These are phyloP conservation scores for Lenwebbia sp. DNA, from an alignment of 345 rosid species.

Conservation along the genomic window DNA sequence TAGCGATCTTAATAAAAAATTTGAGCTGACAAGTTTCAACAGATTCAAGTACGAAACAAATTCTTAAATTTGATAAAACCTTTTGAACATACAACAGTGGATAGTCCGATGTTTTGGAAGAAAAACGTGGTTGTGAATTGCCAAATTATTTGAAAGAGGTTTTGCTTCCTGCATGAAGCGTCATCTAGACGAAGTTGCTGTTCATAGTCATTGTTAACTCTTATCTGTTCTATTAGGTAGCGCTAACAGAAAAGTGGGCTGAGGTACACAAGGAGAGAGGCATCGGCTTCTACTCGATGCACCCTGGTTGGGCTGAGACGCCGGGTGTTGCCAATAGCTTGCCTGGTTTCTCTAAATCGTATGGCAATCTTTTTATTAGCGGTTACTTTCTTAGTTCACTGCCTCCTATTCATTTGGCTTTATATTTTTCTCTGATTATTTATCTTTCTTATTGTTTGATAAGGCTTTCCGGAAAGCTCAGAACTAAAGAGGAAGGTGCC, in stretches of 20 bases:
- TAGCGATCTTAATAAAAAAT: neutral
- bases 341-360: constrained; percentile 51
- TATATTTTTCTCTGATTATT: neutral
- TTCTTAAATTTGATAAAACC: neutral
- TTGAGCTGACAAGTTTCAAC: neutral
- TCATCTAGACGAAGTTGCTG: neutral
- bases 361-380: neutral
- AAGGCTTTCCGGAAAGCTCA: constrained; percentile 70
- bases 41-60: neutral
- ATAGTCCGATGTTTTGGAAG: neutral
- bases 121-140: neutral
- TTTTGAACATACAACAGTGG: neutral
- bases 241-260: constrained; percentile 72
- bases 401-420: neutral
- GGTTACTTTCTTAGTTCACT: neutral
- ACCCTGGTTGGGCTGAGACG: constrained; percentile 94
- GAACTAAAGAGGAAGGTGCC: constrained; percentile 81
- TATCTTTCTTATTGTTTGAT: neutral
- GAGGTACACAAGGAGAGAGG: constrained; percentile 59
- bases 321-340: constrained; percentile 74
- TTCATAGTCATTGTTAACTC: neutral
- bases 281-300: constrained; percentile 82
- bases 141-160: neutral
- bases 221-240: constrained; percentile 38
- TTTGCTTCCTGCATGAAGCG: neutral